Conservation (phyloP, 1,139 yeast species). For the Kurtzmaniella quercitrusa region DNA sequence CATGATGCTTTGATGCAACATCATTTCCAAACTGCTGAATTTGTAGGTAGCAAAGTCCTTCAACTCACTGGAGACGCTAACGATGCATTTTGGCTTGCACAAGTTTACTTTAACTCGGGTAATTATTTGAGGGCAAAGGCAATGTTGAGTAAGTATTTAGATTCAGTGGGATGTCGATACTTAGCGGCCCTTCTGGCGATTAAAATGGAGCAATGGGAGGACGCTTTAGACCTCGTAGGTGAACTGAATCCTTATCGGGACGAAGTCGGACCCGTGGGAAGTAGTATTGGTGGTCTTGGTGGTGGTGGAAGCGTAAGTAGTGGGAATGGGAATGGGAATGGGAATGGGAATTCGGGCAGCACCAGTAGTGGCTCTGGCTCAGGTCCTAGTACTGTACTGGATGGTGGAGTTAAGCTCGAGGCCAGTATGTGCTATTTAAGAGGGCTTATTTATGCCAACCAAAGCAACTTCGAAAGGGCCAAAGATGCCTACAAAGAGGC, state of each 20-base stretch:
- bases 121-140: conserved; percentile 78
- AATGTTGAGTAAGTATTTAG: conserved; percentile 43
- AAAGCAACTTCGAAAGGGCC: conserved; percentile 81
- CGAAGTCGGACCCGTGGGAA: background rate
- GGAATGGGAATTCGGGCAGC: background rate
- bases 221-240: conserved; percentile 83
- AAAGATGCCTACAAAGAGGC: conserved; percentile 89
- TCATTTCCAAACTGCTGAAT: conserved; percentile 85
- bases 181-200: conserved; percentile 73
- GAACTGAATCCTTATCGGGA: conserved; percentile 69
- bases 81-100: conserved; percentile 97
- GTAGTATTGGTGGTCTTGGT: background rate
- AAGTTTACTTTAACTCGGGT: conserved; percentile 73
- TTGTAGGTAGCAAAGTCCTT: conserved; percentile 82
- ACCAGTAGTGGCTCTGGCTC: no score
- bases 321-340: no score
- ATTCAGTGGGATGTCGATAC: conserved; percentile 70
- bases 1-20: conserved; percentile 94
- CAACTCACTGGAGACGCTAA: conserved; percentile 79
- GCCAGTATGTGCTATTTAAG: conserved; percentile 84
- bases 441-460: conserved; percentile 80
- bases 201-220: conserved; percentile 79
- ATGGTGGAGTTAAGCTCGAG: conserved; percentile 80
- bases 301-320: background rate
- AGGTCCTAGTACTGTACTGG: conserved; percentile 18